phyloP scores from a whole-genome alignment of 495 filamentous ascomycete species.

The Sordaria brevicollis region DNA sequence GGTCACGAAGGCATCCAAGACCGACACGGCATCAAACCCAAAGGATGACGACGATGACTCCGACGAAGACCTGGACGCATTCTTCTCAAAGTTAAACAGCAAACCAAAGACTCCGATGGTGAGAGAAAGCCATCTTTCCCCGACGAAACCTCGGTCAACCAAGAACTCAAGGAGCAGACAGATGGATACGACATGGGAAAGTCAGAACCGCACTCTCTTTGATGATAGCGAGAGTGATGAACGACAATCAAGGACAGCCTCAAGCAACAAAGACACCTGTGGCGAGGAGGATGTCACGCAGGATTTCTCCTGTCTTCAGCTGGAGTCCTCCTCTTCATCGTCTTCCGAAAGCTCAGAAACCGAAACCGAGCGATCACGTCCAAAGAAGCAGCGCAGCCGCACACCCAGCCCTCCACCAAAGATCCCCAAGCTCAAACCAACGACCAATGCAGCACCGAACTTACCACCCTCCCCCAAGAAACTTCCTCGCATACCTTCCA shows the following conservation, averaged over 20 bases:
- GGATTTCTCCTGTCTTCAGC: constrained; percentile 11
- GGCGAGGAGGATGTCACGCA: constrained; percentile 11
- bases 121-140: neutral
- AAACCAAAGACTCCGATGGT: neutral
- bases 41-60: neutral
- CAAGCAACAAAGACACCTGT: neutral
- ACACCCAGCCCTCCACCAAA: constrained; percentile 18
- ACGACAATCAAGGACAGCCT: neutral
- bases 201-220: neutral
- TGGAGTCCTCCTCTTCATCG: constrained; percentile 6
- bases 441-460: neutral
- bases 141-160: neutral
- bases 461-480: constrained; percentile 25
- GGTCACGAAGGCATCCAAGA: neutral
- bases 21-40: neutral
- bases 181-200: neutral
- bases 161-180: neutral
- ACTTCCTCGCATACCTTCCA: constrained; percentile 23
- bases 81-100: neutral
- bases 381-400: neutral
- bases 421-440: constrained; percentile 9
- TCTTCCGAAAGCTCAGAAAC: neutral
- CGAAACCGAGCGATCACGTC: neutral
- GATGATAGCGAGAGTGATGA: neutral
- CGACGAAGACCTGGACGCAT: neutral